A percentile compares a stretch with the other conserved stretches of the same genome.
phyloP scores from a whole-genome alignment of 2,329 filamentous ascomycete genomes.

The Colletotrichum sansevieriae region DNA sequence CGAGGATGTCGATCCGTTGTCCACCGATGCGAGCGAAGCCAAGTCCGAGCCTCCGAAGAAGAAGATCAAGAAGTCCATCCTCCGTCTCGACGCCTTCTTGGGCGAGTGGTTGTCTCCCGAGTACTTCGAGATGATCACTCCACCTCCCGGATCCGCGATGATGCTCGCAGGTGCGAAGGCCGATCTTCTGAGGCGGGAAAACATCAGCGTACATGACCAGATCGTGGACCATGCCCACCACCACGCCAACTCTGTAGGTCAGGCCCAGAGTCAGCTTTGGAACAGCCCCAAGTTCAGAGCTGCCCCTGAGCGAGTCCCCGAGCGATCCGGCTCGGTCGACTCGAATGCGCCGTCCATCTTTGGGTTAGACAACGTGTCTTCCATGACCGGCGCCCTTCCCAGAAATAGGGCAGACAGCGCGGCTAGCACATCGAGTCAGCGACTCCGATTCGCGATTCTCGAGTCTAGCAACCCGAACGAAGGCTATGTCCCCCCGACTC shows the following conservation, averaged over 20 bases:
- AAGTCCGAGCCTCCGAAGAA: constrained; percentile 32
- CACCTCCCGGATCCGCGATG: constrained; percentile 85
- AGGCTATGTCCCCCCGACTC: constrained; percentile 81
- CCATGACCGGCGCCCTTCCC: constrained; percentile 53
- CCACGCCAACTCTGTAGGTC: constrained; percentile 40
- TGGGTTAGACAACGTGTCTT: constrained; percentile 47
- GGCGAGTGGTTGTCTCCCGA: constrained; percentile 95
- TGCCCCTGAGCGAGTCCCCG: constrained; percentile 31
- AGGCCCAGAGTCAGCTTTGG: constrained; percentile 53
- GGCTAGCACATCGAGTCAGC: constrained; percentile 44
- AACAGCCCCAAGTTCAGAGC: constrained; percentile 44
- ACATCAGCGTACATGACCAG: constrained; percentile 65
- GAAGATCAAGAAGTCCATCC: constrained; percentile 66
- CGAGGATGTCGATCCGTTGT: constrained; percentile 27
- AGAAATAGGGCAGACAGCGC: constrained; percentile 44
- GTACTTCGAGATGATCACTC: constrained; percentile 93
- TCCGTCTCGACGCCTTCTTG: constrained; percentile 91
- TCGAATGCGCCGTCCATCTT: constrained; percentile 38
- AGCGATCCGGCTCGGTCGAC: constrained; percentile 41
- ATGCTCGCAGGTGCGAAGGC: constrained; percentile 93
- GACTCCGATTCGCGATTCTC: constrained; percentile 26
- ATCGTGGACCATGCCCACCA: constrained; percentile 31
- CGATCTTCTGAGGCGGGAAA: constrained; percentile 82
- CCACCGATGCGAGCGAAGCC: constrained; percentile 37
- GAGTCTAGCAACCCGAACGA: constrained; percentile 46